phyloP scores from a whole-genome alignment of 768 basidiomycete genomes.

The Suillus tomentosus region DNA sequence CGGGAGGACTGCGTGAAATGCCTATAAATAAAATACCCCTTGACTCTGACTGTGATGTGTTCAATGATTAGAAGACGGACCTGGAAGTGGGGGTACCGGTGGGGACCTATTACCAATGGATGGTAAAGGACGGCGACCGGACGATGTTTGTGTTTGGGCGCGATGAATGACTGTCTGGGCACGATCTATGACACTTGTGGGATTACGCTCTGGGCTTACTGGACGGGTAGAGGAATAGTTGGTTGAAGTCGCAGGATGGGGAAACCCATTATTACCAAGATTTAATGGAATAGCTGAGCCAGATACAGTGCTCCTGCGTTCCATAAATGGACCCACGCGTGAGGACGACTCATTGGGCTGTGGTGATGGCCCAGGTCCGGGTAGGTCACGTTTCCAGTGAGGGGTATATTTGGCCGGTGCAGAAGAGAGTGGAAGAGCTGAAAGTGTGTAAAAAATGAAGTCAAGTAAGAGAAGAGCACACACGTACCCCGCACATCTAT shows the following conservation, averaged over 20 bases:
- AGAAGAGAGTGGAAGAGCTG: slow-evolving; percentile 11
- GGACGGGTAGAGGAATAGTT: background rate
- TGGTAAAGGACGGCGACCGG: slow-evolving; percentile 32
- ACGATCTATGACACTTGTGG: slow-evolving; percentile 8
- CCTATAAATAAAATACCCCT: background rate
- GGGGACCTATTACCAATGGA: slow-evolving; percentile 12
- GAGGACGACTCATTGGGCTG: slow-evolving; percentile 10
- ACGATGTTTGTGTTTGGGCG: slow-evolving; percentile 21
- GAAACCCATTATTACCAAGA: background rate
- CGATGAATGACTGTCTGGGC: background rate
- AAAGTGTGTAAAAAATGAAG: background rate
- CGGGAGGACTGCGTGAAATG: background rate
- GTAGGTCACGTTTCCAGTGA: slow-evolving; percentile 43
- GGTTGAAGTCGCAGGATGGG: background rate
- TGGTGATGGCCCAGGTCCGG: slow-evolving; percentile 21
- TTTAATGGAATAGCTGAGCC: background rate
- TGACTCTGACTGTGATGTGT: background rate
- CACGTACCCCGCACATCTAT: background rate
- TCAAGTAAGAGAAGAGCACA: background rate
- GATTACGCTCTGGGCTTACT: slow-evolving; percentile 7
- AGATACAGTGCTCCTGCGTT: slow-evolving; percentile 33
- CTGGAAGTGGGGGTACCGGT: slow-evolving; percentile 6
- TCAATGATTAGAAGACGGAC: slow-evolving; percentile 1
- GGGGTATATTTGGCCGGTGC: slow-evolving; percentile 40
- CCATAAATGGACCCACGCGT: slow-evolving; percentile 14